Conservation (phyloP, 2,329 filamentous ascomycete genomes). For the Aspergillus niger region DNA sequence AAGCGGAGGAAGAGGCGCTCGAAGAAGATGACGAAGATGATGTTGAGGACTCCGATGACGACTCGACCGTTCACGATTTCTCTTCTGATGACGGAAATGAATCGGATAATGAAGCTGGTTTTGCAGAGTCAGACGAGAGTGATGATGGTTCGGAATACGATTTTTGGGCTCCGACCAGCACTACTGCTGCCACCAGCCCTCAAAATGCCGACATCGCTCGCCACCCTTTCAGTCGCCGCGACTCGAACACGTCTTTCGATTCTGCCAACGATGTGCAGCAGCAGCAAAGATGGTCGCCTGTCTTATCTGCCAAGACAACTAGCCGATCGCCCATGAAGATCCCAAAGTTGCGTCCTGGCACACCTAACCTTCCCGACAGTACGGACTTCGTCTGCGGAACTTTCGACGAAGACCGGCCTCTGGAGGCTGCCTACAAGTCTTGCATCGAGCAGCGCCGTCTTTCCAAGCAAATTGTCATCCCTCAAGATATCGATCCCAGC, state of each 20-base stretch:
- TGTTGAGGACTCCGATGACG: conserved; percentile 63
- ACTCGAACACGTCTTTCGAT: conserved; percentile 58
- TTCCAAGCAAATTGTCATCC: conserved; percentile 77
- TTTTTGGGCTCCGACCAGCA: conserved; percentile 60
- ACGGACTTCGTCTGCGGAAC: conserved; percentile 99
- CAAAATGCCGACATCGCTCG: conserved; percentile 55
- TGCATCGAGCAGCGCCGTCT: conserved; percentile 79
- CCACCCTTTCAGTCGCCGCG: conserved; percentile 47
- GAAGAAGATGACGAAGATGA: conserved; percentile 65
- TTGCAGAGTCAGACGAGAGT: conserved; percentile 69
- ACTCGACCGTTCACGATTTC: conserved; percentile 56
- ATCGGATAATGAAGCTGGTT: conserved; percentile 75
- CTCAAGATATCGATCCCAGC: conserved; percentile 97
- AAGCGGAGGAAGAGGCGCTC: conserved; percentile 86
- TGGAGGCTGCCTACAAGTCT: conserved; percentile 92
- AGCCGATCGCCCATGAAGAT: conserved; percentile 44
- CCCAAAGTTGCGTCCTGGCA: conserved; percentile 64
- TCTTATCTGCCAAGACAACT: conserved; percentile 29
- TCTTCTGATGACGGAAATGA: conserved; percentile 68
- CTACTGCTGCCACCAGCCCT: conserved; percentile 55
- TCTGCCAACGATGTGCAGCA: conserved; percentile 44
- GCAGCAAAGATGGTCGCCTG: conserved; percentile 32
- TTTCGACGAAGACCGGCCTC: conserved; percentile 86
- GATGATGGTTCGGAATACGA: conserved; percentile 65
- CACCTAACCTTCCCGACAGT: conserved; percentile 88